These are phyloP conservation scores for Melampsora abietis-canadensis DNA, from an alignment of 1,284 basidiomycete genomes.

Conservation along the genomic window DNA sequence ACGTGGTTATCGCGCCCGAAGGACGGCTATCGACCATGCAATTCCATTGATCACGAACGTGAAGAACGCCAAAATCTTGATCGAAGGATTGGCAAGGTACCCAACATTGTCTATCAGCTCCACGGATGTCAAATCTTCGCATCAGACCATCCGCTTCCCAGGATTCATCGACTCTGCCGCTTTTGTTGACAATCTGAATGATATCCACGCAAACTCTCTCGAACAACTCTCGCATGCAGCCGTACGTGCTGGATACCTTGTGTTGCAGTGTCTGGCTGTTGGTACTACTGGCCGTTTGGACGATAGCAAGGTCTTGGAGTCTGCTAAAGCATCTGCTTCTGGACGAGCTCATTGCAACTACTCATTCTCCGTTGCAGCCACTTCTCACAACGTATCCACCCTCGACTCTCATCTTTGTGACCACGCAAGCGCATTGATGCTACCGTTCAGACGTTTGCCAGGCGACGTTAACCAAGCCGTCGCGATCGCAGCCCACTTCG, in stretches of 20 bases:
- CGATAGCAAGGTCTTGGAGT: slow-evolving; percentile 67
- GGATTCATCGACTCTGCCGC: slow-evolving; percentile 84
- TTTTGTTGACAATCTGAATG: slow-evolving; percentile 63
- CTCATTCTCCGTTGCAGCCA: slow-evolving; percentile 73
- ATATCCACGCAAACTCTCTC: slow-evolving; percentile 65
- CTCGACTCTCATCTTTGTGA: slow-evolving; percentile 69
- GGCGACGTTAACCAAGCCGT: slow-evolving; percentile 54
- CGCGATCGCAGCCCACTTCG: slow-evolving; percentile 77
- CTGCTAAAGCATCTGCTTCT: slow-evolving; percentile 64
- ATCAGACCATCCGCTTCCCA: slow-evolving; percentile 84
- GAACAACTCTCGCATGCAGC: slow-evolving; percentile 66
- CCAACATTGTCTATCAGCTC: slow-evolving; percentile 79
- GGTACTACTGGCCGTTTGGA: slow-evolving; percentile 63
- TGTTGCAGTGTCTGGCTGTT: slow-evolving; percentile 71
- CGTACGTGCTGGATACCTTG: slow-evolving; percentile 81
- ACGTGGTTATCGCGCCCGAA: slow-evolving; percentile 92
- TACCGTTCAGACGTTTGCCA: slow-evolving; percentile 68
- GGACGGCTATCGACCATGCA: slow-evolving; percentile 99
- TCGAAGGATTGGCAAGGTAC: slow-evolving; percentile 87
- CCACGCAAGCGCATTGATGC: slow-evolving; percentile 76
- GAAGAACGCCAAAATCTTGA: slow-evolving; percentile 95
- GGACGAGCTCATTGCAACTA: slow-evolving; percentile 74
- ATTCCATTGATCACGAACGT: slow-evolving; percentile 97
- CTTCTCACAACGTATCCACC: slow-evolving; percentile 61
- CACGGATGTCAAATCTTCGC: slow-evolving; percentile 92